Evolutionary conservation across 2,329 filamentous ascomycete species (phyloP), one percentile per base, ranked within the genome.

Genomic region (Epichloe festucae): DNA sequence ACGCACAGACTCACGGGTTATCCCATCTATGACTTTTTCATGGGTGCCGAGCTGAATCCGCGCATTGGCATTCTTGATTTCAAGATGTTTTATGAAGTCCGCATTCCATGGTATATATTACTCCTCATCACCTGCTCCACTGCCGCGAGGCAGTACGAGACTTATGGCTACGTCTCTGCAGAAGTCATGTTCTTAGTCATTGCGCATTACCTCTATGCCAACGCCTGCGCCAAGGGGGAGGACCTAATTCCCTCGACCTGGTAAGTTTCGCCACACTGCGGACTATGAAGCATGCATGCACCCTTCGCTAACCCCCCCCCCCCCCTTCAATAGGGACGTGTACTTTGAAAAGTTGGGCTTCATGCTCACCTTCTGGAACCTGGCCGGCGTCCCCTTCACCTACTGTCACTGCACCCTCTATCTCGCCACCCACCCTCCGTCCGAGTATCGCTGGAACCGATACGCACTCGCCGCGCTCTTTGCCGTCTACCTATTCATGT

Each of bases 341-440:
- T 95, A 94, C 74, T 91, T 89, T 62, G 89, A 95, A 75, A 95
- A 95, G 72, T 90, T 87, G 81, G 89, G 89, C 50, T 95, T 95
- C 74, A 95, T 95, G 89, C 79, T 95, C 58, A 94, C 93, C 68
- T 95, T 95, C 79, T 95, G 89, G 89, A 95, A 95, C 70, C 74
- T 95, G 65, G 89, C 89, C 46, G 89, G 89, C 58, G 89, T 95
- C 23, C 89, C 89, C 14, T 76, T 95, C 50, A 89, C 82, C 51
- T 95, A 95, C 77, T 95, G 89, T 73, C 89, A 95, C 75, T 93
- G 87, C 77, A 91, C 87, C 47, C 81, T 95, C 61, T 95, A 87
- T 71, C 77, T 95, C 48, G 89, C 89, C 58, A 90, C 86, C 68
- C 89, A 94, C 66, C 71, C 85, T 61, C 86, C 90, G 0, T 76